phyloP scores from a whole-genome alignment of 768 basidiomycete species.

The Phanerochaete carnosa region DNA sequence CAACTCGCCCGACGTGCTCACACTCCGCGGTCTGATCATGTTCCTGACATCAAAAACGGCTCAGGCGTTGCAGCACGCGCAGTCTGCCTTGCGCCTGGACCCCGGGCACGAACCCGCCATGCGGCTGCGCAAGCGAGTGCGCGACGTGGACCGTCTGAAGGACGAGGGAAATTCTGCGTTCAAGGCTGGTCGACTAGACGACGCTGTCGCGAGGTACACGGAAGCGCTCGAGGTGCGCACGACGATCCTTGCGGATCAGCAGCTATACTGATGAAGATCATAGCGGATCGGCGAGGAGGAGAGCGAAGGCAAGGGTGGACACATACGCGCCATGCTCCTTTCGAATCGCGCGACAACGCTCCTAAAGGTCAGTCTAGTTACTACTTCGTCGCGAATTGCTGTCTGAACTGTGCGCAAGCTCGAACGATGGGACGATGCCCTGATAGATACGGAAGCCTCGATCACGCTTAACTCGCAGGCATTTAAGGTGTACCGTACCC shows the following conservation, averaged over 20 bases:
- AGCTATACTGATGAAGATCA: background rate
- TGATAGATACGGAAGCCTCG: slow-evolving; percentile 68
- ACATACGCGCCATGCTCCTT: slow-evolving; percentile 74
- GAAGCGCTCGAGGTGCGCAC: slow-evolving; percentile 63
- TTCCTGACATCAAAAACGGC: slow-evolving; percentile 71
- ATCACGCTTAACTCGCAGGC: slow-evolving; percentile 58
- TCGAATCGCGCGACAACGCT: slow-evolving; percentile 84
- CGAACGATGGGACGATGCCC: slow-evolving; percentile 61
- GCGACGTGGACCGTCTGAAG: slow-evolving; percentile 78
- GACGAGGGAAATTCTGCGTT: slow-evolving; percentile 83
- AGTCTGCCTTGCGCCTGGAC: slow-evolving; percentile 71
- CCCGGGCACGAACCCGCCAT: slow-evolving; percentile 73
- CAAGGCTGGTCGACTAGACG: slow-evolving; percentile 53
- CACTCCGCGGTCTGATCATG: slow-evolving; percentile 74
- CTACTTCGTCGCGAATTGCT: background rate
- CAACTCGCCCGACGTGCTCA: slow-evolving; percentile 76
- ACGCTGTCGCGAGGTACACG: slow-evolving; percentile 67
- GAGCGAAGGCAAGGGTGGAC: slow-evolving; percentile 76
- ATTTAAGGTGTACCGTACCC: slow-evolving; percentile 85
- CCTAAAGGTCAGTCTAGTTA: slow-evolving; percentile 50
- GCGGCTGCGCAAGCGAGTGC: slow-evolving; percentile 71
- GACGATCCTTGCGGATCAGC: background rate
- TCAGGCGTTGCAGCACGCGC: slow-evolving; percentile 67
- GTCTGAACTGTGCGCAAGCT: slow-evolving; percentile 38
- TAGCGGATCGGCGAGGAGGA: slow-evolving; percentile 64